Evolutionary conservation across 495 filamentous ascomycete species (phyloP).

Genomic region (Penicillium parvum): DNA sequence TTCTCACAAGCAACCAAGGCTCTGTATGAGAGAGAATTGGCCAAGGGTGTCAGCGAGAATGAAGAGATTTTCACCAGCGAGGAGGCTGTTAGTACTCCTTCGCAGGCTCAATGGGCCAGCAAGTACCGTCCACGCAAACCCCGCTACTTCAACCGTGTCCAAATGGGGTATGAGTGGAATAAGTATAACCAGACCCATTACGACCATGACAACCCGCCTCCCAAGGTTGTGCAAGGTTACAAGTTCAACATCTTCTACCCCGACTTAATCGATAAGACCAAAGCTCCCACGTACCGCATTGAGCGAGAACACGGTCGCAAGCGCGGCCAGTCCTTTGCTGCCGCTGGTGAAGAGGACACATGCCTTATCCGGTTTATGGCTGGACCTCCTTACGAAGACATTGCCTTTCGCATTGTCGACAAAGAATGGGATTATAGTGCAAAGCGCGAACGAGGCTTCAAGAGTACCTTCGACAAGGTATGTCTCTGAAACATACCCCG

Average conservation of each 20-base stretch:
- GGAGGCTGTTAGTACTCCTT: constrained; percentile 65
- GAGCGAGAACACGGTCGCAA: constrained; percentile 86
- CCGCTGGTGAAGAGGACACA: constrained; percentile 96
- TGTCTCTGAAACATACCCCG: constrained; percentile 23
- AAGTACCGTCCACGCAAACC: constrained; percentile 93
- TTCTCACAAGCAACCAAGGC: constrained; percentile 90
- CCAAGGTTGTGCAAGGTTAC: constrained; percentile 97
- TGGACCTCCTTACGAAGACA: constrained; percentile 93
- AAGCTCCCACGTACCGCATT: constrained; percentile 91
- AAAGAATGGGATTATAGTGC: constrained; percentile 99
- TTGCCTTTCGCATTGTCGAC: constrained; percentile 97
- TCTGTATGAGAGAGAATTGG: constrained; percentile 88
- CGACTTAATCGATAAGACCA: constrained; percentile 93
- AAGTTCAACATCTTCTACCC: constrained; percentile 99
- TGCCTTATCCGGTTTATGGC: constrained; percentile 95
- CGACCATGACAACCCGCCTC: constrained; percentile 96
- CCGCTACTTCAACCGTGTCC: constrained; percentile 94
- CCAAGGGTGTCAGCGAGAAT: constrained; percentile 84
- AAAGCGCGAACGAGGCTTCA: constrained; percentile 91
- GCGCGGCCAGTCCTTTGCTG: constrained; percentile 86
- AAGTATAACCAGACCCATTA: constrained; percentile 99
- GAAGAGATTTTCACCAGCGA: constrained; percentile 96
- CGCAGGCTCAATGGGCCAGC: constrained; percentile 75
- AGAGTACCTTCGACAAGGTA: constrained; percentile 97
- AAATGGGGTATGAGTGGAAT: constrained; percentile 99